Conservation (phyloP, 306 rosid genomes). For the Pueraria montana region DNA sequence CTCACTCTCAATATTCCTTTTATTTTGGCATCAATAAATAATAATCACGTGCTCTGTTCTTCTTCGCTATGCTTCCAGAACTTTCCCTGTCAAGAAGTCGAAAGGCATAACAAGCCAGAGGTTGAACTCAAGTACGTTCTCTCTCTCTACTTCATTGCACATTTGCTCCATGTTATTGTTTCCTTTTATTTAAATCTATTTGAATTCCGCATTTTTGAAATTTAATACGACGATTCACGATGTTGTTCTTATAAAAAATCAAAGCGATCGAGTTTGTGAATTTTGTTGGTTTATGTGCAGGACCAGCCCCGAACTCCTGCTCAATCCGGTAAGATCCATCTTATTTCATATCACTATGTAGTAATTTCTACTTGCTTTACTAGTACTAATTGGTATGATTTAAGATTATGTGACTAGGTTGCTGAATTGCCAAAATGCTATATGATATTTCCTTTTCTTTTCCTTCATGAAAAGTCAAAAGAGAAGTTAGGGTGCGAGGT, state of each 20-base stretch:
- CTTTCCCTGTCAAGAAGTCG: constrained; percentile 99
- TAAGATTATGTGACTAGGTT: neutral
- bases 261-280: constrained; percentile 7
- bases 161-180: too few relatives aligned
- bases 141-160: too few relatives aligned
- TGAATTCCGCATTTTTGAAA: neutral
- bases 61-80: constrained; percentile 60
- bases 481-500: neutral
- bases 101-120: constrained; percentile 98
- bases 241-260: neutral
- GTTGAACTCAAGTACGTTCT: constrained; percentile 87
- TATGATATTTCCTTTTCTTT: neutral
- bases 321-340: constrained; percentile 81
- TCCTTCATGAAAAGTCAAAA: neutral
- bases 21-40: too few relatives aligned
- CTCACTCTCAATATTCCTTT: neutral
- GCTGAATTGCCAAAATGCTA: neutral
- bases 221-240: neutral
- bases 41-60: neutral
- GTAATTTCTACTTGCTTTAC: neutral
- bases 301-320: constrained; percentile 90
- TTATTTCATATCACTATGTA: constrained; percentile 18
- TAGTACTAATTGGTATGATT: neutral
- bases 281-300: constrained; percentile 62
- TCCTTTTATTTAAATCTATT: neutral